A percentile compares a stretch with the other conserved stretches of the same genome.
Conservation (phyloP, 495 filamentous ascomycete genomes). For the Lasiosphaeria miniovina region DNA sequence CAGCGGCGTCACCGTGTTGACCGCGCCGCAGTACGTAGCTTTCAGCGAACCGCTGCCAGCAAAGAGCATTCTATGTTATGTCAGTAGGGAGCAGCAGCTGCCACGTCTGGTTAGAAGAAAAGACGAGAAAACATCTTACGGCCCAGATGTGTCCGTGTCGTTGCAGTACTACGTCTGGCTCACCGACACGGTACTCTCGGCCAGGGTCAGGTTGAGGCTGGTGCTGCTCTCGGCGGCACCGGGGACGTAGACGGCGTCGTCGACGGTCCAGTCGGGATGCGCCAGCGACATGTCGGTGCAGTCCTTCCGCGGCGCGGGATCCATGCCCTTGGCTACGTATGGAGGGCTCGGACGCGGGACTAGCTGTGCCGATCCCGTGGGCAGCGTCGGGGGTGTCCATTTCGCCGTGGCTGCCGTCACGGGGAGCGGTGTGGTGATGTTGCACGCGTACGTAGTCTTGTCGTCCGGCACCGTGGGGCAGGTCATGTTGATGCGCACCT, state of each 20-base stretch:
- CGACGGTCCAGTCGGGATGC: constrained; percentile 5
- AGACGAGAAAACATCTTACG: not conserved
- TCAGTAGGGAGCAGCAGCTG: too few relatives aligned
- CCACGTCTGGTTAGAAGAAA: not conserved
- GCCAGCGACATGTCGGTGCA: constrained; percentile 8
- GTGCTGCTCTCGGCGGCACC: too few relatives aligned
- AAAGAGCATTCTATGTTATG: not conserved
- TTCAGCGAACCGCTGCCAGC: not conserved
- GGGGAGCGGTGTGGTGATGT: not conserved
- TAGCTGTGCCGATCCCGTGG: not conserved
- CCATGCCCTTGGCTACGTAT: not conserved
- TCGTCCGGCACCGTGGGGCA: not conserved
- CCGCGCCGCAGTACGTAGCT: not conserved
- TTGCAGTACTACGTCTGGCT: constrained; percentile 13
- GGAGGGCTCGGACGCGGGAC: not conserved
- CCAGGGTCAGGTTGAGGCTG: not conserved
- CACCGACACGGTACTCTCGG: not conserved
- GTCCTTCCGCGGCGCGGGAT: constrained; percentile 3
- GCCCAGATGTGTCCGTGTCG: not conserved
- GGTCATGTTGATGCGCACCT: not conserved
- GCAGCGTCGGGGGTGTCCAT: not conserved
- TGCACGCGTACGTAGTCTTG: not conserved
- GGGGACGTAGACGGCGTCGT: not conserved
- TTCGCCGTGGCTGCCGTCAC: not conserved
- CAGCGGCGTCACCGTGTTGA: not conserved